Conservation (phyloP, 1,284 basidiomycete genomes). For the Apiotrichum veenhuisii region DNA sequence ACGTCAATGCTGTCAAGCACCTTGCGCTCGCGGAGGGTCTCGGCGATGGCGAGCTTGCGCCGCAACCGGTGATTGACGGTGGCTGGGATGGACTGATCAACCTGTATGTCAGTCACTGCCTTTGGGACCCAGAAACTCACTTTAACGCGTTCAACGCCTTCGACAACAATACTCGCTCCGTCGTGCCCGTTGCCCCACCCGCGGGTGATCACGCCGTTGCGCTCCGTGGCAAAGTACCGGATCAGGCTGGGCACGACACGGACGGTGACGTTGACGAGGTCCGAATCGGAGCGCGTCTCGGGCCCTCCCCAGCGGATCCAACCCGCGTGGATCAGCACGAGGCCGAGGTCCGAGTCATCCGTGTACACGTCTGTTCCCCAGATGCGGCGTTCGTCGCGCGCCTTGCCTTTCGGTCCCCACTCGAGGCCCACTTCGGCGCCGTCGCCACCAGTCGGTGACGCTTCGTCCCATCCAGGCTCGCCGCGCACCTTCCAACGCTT, state of each 20-base stretch:
- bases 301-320: conserved; percentile 50
- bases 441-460: conserved; percentile 10
- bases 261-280: conserved; percentile 51
- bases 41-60: conserved; percentile 26
- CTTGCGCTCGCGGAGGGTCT: conserved; percentile 6
- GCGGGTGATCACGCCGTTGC: conserved; percentile 53
- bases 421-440: conserved; percentile 20
- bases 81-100: conserved; percentile 21
- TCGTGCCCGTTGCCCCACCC: conserved; percentile 59
- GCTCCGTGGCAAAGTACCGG: conserved; percentile 53
- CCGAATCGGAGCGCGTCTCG: conserved; percentile 21
- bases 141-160: conserved; percentile 51
- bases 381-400: conserved; percentile 42
- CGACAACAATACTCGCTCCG: conserved; percentile 55
- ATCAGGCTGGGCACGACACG: conserved; percentile 55
- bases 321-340: conserved; percentile 55
- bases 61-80: conserved; percentile 4
- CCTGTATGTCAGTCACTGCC: conserved; percentile 9
- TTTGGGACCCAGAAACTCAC: conserved; percentile 31
- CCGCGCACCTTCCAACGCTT: conserved; percentile 40
- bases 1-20: not conserved
- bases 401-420: conserved; percentile 9
- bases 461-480: conserved; percentile 44
- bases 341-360: conserved; percentile 58
- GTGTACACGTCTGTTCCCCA: conserved; percentile 61